Evolutionary conservation across 345 rosid species (phyloP).

Genomic region (Rhodamnia rubescens): DNA sequence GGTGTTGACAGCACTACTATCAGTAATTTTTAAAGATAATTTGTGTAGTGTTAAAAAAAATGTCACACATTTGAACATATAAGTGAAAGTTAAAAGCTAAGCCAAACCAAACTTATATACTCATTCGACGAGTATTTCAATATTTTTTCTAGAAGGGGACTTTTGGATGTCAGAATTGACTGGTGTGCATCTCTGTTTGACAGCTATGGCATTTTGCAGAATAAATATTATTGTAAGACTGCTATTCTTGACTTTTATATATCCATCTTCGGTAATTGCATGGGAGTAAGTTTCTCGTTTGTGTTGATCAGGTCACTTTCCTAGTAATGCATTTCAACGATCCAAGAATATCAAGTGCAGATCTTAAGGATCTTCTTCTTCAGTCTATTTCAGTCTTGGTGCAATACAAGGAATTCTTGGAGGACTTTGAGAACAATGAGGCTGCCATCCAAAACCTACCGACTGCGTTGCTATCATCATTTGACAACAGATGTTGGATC

Average conservation of each 20-base stretch:
- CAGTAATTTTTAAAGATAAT: too few relatives aligned
- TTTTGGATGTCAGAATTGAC: background rate
- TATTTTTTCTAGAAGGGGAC: background rate
- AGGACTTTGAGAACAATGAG: constrained; percentile 76
- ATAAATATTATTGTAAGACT: background rate
- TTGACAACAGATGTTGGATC: constrained; percentile 95
- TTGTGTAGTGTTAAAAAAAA: background rate
- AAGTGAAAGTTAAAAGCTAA: background rate
- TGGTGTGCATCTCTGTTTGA: background rate
- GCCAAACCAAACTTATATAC: background rate
- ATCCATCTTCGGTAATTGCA: background rate
- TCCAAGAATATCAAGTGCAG: constrained; percentile 78
- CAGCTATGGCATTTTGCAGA: background rate
- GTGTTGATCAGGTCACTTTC: constrained; percentile 64
- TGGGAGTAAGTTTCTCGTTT: background rate
- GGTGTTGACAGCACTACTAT: background rate
- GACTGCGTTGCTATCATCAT: constrained; percentile 64
- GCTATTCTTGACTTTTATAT: background rate
- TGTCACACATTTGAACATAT: background rate
- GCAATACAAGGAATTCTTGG: constrained; percentile 79
- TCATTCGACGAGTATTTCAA: background rate
- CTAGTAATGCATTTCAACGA: constrained; percentile 85
- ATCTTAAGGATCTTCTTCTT: constrained; percentile 87
- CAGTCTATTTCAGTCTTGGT: constrained; percentile 90
- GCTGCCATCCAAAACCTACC: constrained; percentile 76